phyloP scores from a whole-genome alignment of 2,329 filamentous ascomycete species.

The Xylariaceae sp. region DNA sequence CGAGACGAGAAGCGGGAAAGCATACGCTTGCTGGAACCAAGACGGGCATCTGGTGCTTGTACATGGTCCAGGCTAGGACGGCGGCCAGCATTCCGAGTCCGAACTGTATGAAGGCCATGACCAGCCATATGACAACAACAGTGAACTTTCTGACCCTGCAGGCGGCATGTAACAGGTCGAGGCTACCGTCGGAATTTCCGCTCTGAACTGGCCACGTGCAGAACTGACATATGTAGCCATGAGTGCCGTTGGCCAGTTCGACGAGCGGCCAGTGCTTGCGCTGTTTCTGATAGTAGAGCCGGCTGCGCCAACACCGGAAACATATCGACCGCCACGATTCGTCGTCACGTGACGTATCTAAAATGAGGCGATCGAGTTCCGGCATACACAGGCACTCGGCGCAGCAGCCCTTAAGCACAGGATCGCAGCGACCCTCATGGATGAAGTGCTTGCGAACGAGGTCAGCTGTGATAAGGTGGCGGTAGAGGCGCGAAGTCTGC shows the following conservation, averaged over 20 bases:
- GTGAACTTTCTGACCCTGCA: conserved; percentile 31
- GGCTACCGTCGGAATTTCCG: conserved; percentile 22
- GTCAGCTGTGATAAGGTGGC: conserved; percentile 33
- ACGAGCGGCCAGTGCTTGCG: conserved; percentile 36
- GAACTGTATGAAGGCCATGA: conserved; percentile 38
- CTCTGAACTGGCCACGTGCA: conserved; percentile 37
- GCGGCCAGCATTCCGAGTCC: conserved; percentile 35
- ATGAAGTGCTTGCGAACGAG: conserved; percentile 30
- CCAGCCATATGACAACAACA: conserved; percentile 32
- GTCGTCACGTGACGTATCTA: conserved; percentile 25
- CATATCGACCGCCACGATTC: conserved; percentile 35
- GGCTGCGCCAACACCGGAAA: conserved; percentile 35
- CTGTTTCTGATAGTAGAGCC: conserved; percentile 29
- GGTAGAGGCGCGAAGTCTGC: conserved; percentile 28
- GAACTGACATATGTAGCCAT: conserved; percentile 38
- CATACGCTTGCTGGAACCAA: conserved; percentile 36
- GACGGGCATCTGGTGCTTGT: conserved; percentile 26
- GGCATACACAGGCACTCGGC: conserved; percentile 33
- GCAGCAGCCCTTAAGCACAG: conserved; percentile 30
- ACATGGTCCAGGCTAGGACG: conserved; percentile 35
- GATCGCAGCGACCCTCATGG: conserved; percentile 19
- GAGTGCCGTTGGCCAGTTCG: conserved; percentile 32
- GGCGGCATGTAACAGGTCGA: conserved; percentile 30
- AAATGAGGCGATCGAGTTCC: conserved; percentile 32
- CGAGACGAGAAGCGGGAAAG: background rate